These are phyloP conservation scores for Volvariella volvacea DNA, from an alignment of 1,284 basidiomycete genomes.

Conservation along the genomic window DNA sequence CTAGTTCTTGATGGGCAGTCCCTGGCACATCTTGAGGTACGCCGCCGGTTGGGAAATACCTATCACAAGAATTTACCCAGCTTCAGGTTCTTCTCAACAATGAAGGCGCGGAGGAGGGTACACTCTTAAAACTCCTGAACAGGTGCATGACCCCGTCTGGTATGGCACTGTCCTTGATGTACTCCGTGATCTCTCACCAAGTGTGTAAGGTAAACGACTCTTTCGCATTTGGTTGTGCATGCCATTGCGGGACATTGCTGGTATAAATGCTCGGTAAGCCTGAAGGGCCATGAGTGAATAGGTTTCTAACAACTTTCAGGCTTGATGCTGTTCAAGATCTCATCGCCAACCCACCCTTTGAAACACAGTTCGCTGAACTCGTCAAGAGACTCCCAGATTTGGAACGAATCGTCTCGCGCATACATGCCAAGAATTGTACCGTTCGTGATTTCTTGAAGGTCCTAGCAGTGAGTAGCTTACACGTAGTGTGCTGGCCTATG, in stretches of 20 bases:
- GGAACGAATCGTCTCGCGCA: conserved; percentile 88
- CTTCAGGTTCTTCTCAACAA: conserved; percentile 78
- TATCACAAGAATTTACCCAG: conserved; percentile 5
- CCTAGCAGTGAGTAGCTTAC: conserved; percentile 49
- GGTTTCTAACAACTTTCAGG: conserved; percentile 29
- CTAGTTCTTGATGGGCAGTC: conserved; percentile 90
- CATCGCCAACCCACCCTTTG: conserved; percentile 71
- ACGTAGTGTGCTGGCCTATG: not conserved
- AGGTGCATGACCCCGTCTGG: conserved; percentile 89
- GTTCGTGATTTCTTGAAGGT: conserved; percentile 84
- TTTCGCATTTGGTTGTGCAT: conserved; percentile 94
- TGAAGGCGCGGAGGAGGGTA: conserved; percentile 87
- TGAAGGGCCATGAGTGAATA: not conserved
- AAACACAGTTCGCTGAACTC: conserved; percentile 65
- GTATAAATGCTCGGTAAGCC: conserved; percentile 79
- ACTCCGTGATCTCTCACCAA: conserved; percentile 4
- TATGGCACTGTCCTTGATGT: conserved; percentile 23
- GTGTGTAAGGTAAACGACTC: conserved; percentile 69
- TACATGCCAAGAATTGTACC: conserved; percentile 87
- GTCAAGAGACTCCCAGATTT: conserved; percentile 86
- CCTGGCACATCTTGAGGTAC: conserved; percentile 85
- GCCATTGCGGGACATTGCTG: conserved; percentile 72
- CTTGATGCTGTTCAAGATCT: conserved; percentile 91
- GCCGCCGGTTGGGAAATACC: not conserved
- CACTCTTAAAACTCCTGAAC: conserved; percentile 76